These are phyloP conservation scores for Calocera cornea DNA, from an alignment of 768 basidiomycete species.

Conservation along the genomic window DNA sequence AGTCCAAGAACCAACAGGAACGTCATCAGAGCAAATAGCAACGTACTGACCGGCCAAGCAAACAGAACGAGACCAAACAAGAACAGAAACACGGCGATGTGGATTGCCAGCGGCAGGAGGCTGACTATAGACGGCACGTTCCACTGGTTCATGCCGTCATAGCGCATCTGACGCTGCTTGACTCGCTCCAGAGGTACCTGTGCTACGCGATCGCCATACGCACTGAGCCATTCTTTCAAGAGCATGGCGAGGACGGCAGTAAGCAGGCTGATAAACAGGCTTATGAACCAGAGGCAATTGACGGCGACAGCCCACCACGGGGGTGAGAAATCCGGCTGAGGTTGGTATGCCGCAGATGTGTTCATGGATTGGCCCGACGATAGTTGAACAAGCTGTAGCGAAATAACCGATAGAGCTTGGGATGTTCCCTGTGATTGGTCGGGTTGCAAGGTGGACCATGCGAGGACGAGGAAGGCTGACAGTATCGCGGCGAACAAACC, in stretches of 20 bases:
- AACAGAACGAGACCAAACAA: conserved; percentile 37
- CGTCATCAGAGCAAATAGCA: no score
- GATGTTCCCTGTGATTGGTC: conserved; percentile 12
- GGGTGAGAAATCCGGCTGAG: conserved; percentile 6
- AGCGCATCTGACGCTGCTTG: conserved; percentile 31
- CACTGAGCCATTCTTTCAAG: conserved; percentile 37
- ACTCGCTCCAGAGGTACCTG: conserved; percentile 25
- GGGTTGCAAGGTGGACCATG: conserved; percentile 17
- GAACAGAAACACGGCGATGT: conserved; percentile 37
- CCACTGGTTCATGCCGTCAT: conserved; percentile 29
- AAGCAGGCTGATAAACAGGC: conserved; percentile 28
- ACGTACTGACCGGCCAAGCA: conserved; percentile 22
- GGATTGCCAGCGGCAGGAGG: conserved; percentile 36
- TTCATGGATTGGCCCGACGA: no score
- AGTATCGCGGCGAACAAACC: conserved; percentile 23
- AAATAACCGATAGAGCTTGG: not conserved
- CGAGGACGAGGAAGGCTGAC: conserved; percentile 21
- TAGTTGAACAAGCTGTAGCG: not conserved
- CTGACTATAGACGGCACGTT: conserved; percentile 30
- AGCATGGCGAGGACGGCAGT: conserved; percentile 33
- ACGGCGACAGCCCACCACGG: conserved; percentile 26
- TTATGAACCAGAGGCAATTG: conserved; percentile 33
- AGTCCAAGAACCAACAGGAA: no score
- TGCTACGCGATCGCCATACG: conserved; percentile 25
- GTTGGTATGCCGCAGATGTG: not conserved